Evolutionary conservation across 2,329 filamentous ascomycete genomes (phyloP).

Genomic region (Colletotrichum melonis): DNA sequence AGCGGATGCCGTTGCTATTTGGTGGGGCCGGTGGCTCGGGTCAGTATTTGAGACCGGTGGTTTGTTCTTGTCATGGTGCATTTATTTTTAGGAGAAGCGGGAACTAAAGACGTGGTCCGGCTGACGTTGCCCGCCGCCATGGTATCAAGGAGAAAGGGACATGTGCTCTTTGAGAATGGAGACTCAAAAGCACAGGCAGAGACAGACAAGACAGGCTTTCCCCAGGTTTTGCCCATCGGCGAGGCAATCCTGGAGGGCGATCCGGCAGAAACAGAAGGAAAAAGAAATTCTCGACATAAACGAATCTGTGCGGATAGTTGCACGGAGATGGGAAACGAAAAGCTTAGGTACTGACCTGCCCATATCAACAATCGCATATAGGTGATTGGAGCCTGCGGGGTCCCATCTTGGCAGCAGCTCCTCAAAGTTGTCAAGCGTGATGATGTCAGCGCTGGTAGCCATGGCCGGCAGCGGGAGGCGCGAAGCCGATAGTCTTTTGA

Average conservation of each 20-base stretch:
- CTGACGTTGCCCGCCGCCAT: not conserved
- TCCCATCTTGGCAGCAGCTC: constrained; percentile 62
- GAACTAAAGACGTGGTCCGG: not conserved
- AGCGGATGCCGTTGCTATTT: constrained; percentile 87
- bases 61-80: not conserved
- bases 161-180: not conserved
- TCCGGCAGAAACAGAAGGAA: not conserved
- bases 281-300: not conserved
- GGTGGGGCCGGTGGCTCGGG: constrained; percentile 19
- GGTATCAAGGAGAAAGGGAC: not conserved
- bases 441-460: constrained; percentile 49
- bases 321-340: constrained; percentile 25
- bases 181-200: not conserved
- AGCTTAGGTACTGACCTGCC: constrained; percentile 58
- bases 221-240: not conserved
- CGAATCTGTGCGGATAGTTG: not conserved
- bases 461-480: constrained; percentile 20
- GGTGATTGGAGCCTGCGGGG: constrained; percentile 57
- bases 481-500: not conserved
- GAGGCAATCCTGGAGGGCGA: not conserved
- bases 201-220: not conserved
- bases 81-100: not conserved
- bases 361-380: constrained; percentile 70
- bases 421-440: constrained; percentile 64
- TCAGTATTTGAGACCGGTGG: not conserved